Evolutionary conservation across 805 yeast species (phyloP).

Genomic region (Starmerella sp.): DNA sequence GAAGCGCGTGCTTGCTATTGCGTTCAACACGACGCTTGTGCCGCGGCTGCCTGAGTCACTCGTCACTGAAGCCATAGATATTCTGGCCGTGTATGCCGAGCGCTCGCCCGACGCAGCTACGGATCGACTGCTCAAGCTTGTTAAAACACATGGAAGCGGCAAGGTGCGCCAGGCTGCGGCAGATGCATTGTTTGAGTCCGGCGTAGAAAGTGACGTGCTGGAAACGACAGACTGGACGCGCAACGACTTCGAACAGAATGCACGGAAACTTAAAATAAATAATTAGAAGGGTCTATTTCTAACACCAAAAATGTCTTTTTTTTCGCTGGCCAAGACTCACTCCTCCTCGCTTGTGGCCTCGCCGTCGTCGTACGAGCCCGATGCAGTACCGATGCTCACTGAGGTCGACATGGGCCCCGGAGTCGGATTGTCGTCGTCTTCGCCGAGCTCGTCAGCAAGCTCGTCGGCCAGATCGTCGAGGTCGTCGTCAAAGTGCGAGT

Average conservation of each 20-base stretch:
- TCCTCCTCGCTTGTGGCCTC: conserved; percentile 21
- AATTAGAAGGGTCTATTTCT: background rate
- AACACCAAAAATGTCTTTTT: background rate
- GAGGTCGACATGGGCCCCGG: background rate
- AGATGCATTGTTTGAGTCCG: conserved; percentile 35
- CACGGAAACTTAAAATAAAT: background rate
- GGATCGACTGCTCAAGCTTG: conserved; percentile 27
- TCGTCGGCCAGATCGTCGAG: conserved; percentile 26
- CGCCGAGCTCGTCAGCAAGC: conserved; percentile 27
- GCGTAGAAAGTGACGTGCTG: conserved; percentile 5
- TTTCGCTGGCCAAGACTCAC: background rate
- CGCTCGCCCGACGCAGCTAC: conserved; percentile 9
- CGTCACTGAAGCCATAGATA: conserved; percentile 13
- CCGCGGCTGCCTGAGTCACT: conserved; percentile 33
- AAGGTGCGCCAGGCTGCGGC: conserved; percentile 33
- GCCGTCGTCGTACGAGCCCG: conserved; percentile 15
- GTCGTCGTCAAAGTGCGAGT: conserved; percentile 22
- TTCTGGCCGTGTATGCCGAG: conserved; percentile 4
- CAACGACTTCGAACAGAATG: background rate
- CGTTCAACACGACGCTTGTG: conserved; percentile 47
- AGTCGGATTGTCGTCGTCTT: conserved; percentile 10
- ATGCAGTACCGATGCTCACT: conserved; percentile 16
- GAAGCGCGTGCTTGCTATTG: conserved; percentile 34
- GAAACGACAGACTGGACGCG: conserved; percentile 19
- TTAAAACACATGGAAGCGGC: conserved; percentile 27